A percentile compares a stretch with the other conserved stretches of the same genome.
phyloP scores from a whole-genome alignment of 192 early-diverging fungal genomes.

The Coemansia sp. region DNA sequence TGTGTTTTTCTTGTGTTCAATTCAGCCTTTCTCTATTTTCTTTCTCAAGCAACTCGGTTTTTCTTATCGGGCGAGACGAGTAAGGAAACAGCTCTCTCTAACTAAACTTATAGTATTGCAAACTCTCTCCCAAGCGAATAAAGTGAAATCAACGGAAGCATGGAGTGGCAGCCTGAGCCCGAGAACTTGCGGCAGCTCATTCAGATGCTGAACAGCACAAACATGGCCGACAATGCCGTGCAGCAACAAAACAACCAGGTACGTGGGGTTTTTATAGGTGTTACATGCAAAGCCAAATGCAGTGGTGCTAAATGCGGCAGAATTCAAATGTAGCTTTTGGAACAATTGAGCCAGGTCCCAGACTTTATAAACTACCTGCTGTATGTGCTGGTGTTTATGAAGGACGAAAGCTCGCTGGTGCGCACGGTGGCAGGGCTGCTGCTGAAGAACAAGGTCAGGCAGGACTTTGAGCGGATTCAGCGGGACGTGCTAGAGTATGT shows the following conservation, averaged over 20 bases:
- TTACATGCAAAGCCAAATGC: not conserved
- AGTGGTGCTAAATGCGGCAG: not conserved
- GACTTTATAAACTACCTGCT: slow-evolving; percentile 91
- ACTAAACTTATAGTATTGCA: not conserved
- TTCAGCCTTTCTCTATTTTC: not conserved
- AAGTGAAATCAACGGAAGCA: not conserved
- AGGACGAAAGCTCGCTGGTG: slow-evolving; percentile 61
- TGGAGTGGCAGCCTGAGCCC: slow-evolving; percentile 76
- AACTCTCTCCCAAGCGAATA: not conserved
- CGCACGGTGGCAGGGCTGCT: slow-evolving; percentile 84
- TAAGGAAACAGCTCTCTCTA: not conserved
- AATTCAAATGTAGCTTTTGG: slow-evolving; percentile 59
- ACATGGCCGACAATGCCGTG: slow-evolving; percentile 64
- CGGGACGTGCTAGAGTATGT: slow-evolving; percentile 66
- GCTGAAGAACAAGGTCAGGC: slow-evolving; percentile 74
- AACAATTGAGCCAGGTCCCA: slow-evolving; percentile 72
- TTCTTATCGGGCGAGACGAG: not conserved
- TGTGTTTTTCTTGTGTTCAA: not conserved
- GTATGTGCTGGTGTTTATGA: slow-evolving; percentile 77
- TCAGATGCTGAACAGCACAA: slow-evolving; percentile 72
- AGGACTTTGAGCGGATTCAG: slow-evolving; percentile 54
- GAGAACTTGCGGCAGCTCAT: slow-evolving; percentile 75
- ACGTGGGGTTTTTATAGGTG: slow-evolving; percentile 19
- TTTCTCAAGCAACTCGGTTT: not conserved
- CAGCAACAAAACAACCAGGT: slow-evolving; percentile 76